Conservation (phyloP, 352 stramenopile species). For the Pythium oligandrum region DNA sequence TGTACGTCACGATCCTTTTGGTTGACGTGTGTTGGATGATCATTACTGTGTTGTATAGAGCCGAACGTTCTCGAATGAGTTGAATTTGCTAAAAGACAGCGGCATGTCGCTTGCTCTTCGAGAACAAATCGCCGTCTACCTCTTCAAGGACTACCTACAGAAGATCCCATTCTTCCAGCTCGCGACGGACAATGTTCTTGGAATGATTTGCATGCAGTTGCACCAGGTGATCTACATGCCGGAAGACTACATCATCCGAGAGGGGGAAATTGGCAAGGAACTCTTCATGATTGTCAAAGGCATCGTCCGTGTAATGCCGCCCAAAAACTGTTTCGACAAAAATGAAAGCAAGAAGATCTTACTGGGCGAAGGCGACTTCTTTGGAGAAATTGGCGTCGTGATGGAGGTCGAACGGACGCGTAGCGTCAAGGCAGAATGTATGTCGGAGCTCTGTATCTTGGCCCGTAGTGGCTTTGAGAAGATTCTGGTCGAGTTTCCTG, state of each 20-base stretch:
- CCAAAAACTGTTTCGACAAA: slow-evolving; percentile 16
- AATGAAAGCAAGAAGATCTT: slow-evolving; percentile 37
- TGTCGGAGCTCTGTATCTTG: slow-evolving; percentile 62
- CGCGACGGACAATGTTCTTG: slow-evolving; percentile 48
- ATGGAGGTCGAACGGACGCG: slow-evolving; percentile 66
- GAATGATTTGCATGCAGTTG: slow-evolving; percentile 71
- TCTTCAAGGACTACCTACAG: slow-evolving; percentile 65
- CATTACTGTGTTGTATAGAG: slow-evolving; percentile 14
- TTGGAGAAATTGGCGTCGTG: slow-evolving; percentile 58
- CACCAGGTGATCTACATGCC: slow-evolving; percentile 66
- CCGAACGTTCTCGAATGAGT: slow-evolving; percentile 49
- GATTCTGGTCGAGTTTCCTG: slow-evolving; percentile 62
- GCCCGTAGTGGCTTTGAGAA: slow-evolving; percentile 60
- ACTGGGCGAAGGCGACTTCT: slow-evolving; percentile 61
- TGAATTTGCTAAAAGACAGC: slow-evolving; percentile 51
- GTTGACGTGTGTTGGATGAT: neutral
- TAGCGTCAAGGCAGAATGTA: slow-evolving; percentile 55
- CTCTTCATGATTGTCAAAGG: slow-evolving; percentile 75
- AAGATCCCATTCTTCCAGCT: slow-evolving; percentile 74
- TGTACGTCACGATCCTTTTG: slow-evolving; percentile 3
- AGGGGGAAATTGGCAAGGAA: slow-evolving; percentile 63
- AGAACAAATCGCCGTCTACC: slow-evolving; percentile 58
- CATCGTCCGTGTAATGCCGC: slow-evolving; percentile 53
- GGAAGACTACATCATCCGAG: slow-evolving; percentile 54
- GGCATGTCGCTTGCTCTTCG: slow-evolving; percentile 58